Evolutionary conservation across 208 protist species (phyloP).

Genomic region (Acanthamoeba comandoni): DNA sequence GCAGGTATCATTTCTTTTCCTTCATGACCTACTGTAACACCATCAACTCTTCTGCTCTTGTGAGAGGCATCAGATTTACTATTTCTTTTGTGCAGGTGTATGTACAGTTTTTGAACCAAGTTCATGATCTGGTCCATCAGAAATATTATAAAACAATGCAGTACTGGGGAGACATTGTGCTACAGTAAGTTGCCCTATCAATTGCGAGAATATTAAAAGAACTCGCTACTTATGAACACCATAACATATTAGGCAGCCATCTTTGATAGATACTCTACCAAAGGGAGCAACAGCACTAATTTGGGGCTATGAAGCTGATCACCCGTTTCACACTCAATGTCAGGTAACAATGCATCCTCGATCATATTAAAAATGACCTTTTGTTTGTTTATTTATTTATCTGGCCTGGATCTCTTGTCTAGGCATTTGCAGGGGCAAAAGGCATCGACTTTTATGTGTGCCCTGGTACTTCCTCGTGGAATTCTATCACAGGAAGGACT

Average conservation of each 20-base stretch:
- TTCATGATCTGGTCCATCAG: background rate
- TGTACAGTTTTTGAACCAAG: conserved; percentile 43
- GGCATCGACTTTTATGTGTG: conserved; percentile 34
- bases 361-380: background rate
- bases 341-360: background rate
- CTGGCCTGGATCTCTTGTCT: background rate
- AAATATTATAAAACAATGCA: conserved; percentile 62
- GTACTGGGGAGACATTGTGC: conserved; percentile 67
- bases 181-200: conserved; percentile 13
- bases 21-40: too few species aligned
- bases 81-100: conserved; percentile 10
- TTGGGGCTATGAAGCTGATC: conserved; percentile 39
- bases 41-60: background rate
- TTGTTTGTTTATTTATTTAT: background rate
- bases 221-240: background rate
- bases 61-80: too few species aligned
- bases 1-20: background rate
- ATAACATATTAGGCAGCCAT: background rate
- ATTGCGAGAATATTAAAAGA: background rate
- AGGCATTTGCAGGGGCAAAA: conserved; percentile 22
- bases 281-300: conserved; percentile 22
- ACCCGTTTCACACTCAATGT: conserved; percentile 30
- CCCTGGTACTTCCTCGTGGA: conserved; percentile 61
- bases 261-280: conserved; percentile 19
- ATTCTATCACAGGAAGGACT: conserved; percentile 24